A percentile compares a stretch with the other conserved stretches of the same genome.
phyloP scores from a whole-genome alignment of 441 rosid genomes.

The Populus hybrid region DNA sequence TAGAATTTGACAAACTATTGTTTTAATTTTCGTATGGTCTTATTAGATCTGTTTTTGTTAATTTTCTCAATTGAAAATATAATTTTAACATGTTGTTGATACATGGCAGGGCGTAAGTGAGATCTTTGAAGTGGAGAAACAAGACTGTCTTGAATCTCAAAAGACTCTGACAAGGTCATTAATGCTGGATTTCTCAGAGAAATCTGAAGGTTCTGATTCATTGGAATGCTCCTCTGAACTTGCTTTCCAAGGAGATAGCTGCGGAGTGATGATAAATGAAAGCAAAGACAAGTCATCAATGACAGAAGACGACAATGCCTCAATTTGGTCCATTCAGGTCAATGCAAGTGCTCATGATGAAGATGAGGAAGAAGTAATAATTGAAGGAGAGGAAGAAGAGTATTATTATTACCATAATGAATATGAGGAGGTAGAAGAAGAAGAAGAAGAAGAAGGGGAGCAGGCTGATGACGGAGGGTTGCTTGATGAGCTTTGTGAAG shows the following conservation, averaged over 20 bases:
- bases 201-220: slow-evolving; percentile 38
- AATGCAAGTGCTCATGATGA: slow-evolving; percentile 53
- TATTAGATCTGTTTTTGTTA: not conserved
- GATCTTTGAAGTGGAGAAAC: slow-evolving; percentile 27
- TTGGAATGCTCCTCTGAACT: slow-evolving; percentile 34
- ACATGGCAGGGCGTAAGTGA: slow-evolving; percentile 21
- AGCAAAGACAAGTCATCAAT: slow-evolving; percentile 23
- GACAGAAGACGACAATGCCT: slow-evolving; percentile 57
- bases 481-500: slow-evolving; percentile 51
- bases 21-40: not conserved
- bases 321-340: slow-evolving; percentile 81
- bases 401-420: slow-evolving; percentile 1
- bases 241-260: slow-evolving; percentile 24
- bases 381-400: slow-evolving; percentile 20
- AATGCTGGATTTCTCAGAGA: slow-evolving; percentile 70
- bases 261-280: not conserved
- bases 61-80: not conserved
- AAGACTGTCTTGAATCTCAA: slow-evolving; percentile 40
- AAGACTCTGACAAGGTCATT: slow-evolving; percentile 57
- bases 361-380: slow-evolving; percentile 24
- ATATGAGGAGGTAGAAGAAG: slow-evolving; percentile 4
- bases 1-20: not conserved
- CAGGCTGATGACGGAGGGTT: slow-evolving; percentile 9
- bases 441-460: not conserved
- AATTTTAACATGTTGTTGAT: too few relatives aligned